Base-by-base conservation (phyloP, 257 asterid genomes). In the Solanum phureja region DNA sequence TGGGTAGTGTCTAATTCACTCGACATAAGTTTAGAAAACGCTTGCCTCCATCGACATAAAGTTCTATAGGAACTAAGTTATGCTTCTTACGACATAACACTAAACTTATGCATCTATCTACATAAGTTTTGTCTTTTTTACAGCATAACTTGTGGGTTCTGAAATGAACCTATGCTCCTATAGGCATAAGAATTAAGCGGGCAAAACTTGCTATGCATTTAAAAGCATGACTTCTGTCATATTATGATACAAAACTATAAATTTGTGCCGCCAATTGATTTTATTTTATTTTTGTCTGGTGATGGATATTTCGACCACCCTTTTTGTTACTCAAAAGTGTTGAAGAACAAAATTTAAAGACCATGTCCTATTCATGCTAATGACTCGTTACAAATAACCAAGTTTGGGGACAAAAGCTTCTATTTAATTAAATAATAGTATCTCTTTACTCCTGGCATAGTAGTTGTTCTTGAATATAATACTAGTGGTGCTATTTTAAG, bases 221-320 rank as follows among this genome's bases (percentile, higher is more conserved):
- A 46, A 46, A 46, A 46, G 58, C 58, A 46, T 46, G 19, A 56
- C 64, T 56, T 18, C 0, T 58, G 11, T 58, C 23, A 58, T 18
- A 56, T 19, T 56, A 56, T 56, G 66, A 58, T 19, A 58, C n/a
- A 21, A 58, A 49, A 2, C 14, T 49, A 49, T 46, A 12, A 46
- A 46, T 2, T 0, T 46, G 4, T 2, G 0, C 18, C 18, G 56
- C 56, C 0, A 0, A 44, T 1, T 44, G 49, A 42, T 42, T 42
- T 42, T 42, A 42, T 42, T 42, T 42, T 42, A 10, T 11, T 42
- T 42, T 42, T 42, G 49, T 1, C 49, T 46, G 56, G 56, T 46
- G 56, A 11, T 0, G 56, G 56, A 46, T 13, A 49, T 18, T 52
- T 52, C n/a, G n/a, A 52, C n/a, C n/a, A 52, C 62, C 18, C 58